Base-by-base conservation (phyloP, 805 yeast species). In the Candida germanica region DNA sequence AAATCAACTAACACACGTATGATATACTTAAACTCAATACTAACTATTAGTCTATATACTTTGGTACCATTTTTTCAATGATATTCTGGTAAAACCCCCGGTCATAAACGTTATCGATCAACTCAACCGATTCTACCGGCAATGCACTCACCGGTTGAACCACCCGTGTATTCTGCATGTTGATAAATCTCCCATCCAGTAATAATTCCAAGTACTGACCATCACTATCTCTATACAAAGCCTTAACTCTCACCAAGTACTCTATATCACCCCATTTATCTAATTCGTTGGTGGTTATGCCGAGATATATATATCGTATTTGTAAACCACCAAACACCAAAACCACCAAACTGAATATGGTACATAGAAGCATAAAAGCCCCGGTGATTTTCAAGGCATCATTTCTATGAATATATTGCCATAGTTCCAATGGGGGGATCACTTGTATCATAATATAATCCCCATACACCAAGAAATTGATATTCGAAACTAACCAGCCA, bases 281-380 rank as follows among this genome's bases (percentile, higher is more conserved):
- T 12, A 74, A 61, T 56, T 85, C 95, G 49, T 81, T 83, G 3
- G 89, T 81, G 9, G 93, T 83, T 54, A 79, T 79, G 0, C 95
- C 95, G 27, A 73, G 66, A 43, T 68, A 71, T 2, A 83, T 60
- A 43, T 75, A 68, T 21, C 67, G 51, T 17, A 77, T 26, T 45
- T 80, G 85, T 39, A 71, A 63, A 1, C 44, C 40, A 0, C 67
- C 47, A 48, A 74, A 74, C n/a, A 59, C 42, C 1, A 46, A 34
- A 2, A 70, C 62, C 19, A 73, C 47, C 1, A 72, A 53, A 11
- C 56, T 46, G 34, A 73, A 55, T 5, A 68, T 44, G 1, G 49
- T 19, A 33, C 75, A 71, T 12, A 74, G 49, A 16, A 71, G 38
- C 7, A 70, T 43, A 20, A 74, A 51, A 0, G 62, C 53, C 1